Base-by-base conservation (phyloP, 2,329 filamentous ascomycete species). In the Dactylonectria estremocensis region DNA sequence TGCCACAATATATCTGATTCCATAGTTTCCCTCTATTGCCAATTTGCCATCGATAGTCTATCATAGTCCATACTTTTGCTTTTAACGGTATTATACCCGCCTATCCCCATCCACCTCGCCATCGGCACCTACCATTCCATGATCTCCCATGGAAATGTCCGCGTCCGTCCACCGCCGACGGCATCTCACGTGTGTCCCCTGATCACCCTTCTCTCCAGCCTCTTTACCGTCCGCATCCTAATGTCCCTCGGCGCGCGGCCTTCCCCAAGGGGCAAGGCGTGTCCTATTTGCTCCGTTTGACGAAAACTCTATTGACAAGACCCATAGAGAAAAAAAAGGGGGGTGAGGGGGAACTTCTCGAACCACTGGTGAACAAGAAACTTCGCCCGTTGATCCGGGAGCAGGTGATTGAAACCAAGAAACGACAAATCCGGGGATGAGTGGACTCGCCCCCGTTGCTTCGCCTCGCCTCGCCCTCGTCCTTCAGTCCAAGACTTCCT, bases 181-280 rank as follows among this genome's bases (percentile, higher is more conserved):
- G 69, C 69, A 71, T 70, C 69, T 71, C 69, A 71, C 69, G 69
- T 71, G 69, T 66, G 20, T 5, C 14, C 46, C 24, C 7, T 28
- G 4, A 13, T 55, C 13, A n/a, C 11, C 37, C 46, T 33, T 5
- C 49, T 49, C 33, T 8, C 13, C 37, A 10, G 18, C 49, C 11
- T 48, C 13, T 48, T 28, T 28, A 28, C 1, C 22, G 16, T 40
- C 37, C 24, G 20, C 31, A 45, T 28, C 31, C 31, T 52, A 46
- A 18, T 18, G 11, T 53, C 31, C 52, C 53, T 66, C 62, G 56
- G 54, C 49, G 73, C 73, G 71, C 72, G 74, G 74, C 74, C 64
- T 64, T 72, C 73, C 73, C 31, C 63, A 76, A 72, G 66, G 18
- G 16, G 61, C 62, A 64, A 62, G 64, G 63, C 67, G 67, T 53